Conservation (phyloP, 108 stramenopile genomes). For the Skeletonema costatum region DNA sequence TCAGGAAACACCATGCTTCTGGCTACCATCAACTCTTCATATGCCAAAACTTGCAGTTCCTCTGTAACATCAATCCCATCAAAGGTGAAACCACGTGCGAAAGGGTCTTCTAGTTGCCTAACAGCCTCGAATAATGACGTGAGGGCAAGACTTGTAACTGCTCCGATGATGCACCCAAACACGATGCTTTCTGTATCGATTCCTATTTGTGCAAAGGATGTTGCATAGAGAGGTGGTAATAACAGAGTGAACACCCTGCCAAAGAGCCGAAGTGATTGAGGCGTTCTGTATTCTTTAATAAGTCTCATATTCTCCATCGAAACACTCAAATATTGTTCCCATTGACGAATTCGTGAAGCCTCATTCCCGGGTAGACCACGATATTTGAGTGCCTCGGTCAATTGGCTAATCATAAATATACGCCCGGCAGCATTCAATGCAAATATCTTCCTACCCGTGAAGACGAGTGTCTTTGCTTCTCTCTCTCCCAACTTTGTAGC, state of each 20-base stretch:
- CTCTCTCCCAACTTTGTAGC: slow-evolving; percentile 37
- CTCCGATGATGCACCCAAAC: slow-evolving; percentile 61
- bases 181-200: slow-evolving; percentile 58
- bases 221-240: slow-evolving; percentile 63
- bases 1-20: slow-evolving; percentile 37
- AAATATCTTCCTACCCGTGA: slow-evolving; percentile 29
- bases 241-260: slow-evolving; percentile 58
- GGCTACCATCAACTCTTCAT: slow-evolving; percentile 51
- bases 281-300: slow-evolving; percentile 67
- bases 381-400: slow-evolving; percentile 50
- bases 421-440: slow-evolving; percentile 48
- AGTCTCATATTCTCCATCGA: slow-evolving; percentile 55
- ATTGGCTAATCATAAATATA: slow-evolving; percentile 40
- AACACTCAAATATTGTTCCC: slow-evolving; percentile 47
- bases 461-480: slow-evolving; percentile 49
- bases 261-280: slow-evolving; percentile 61
- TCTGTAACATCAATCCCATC: slow-evolving; percentile 72
- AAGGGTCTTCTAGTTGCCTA: slow-evolving; percentile 44
- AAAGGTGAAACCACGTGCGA: slow-evolving; percentile 49
- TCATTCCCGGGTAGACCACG: slow-evolving; percentile 51
- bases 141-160: slow-evolving; percentile 56
- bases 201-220: slow-evolving; percentile 69
- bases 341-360: slow-evolving; percentile 56
- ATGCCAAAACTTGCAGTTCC: slow-evolving; percentile 42
- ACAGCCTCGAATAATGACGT: slow-evolving; percentile 49